Evolutionary conservation across 768 basidiomycete species (phyloP).

Genomic region (Hygrocybe coccinea): DNA sequence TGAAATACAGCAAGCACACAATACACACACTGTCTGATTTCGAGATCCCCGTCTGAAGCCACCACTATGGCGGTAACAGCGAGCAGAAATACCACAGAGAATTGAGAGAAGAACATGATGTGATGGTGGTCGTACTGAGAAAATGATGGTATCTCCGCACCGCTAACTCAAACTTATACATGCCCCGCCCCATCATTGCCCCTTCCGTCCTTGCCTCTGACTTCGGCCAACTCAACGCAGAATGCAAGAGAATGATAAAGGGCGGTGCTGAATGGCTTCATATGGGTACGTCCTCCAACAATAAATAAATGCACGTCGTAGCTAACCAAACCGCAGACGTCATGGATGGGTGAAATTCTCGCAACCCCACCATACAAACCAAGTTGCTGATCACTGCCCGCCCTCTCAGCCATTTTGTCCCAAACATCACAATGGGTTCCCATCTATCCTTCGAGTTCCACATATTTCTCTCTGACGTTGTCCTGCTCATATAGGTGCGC

Average conservation of each 20-base stretch:
- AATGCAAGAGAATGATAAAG: conserved; percentile 96
- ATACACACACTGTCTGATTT: background rate
- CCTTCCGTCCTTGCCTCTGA: conserved; percentile 97
- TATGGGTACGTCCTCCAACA: conserved; percentile 70
- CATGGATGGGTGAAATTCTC: conserved; percentile 80
- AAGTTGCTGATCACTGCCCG: background rate
- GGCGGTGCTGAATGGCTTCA: conserved; percentile 97
- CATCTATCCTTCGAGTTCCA: conserved; percentile 19
- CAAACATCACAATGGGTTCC: conserved; percentile 96
- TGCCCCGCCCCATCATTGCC: conserved; percentile 90
- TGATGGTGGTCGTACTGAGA: background rate
- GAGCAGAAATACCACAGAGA: conserved; percentile 27
- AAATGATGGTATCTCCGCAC: background rate
- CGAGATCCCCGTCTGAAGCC: conserved; percentile 25
- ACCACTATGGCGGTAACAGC: conserved; percentile 29
- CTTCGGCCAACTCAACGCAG: conserved; percentile 89
- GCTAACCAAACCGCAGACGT: conserved; percentile 54
- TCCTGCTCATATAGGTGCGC: conserved; percentile 55
- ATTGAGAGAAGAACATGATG: background rate
- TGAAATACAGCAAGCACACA: background rate
- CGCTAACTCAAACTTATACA: conserved; percentile 24
- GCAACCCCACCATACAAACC: background rate
- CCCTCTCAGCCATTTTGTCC: conserved; percentile 81
- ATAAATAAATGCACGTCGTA: background rate
- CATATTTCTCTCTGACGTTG: conserved; percentile 7